A percentile compares a stretch with the other conserved stretches of the same genome.
These are phyloP conservation scores for Rhodotorula sp. DNA, from an alignment of 1,284 basidiomycete genomes.

Conservation along the genomic window DNA sequence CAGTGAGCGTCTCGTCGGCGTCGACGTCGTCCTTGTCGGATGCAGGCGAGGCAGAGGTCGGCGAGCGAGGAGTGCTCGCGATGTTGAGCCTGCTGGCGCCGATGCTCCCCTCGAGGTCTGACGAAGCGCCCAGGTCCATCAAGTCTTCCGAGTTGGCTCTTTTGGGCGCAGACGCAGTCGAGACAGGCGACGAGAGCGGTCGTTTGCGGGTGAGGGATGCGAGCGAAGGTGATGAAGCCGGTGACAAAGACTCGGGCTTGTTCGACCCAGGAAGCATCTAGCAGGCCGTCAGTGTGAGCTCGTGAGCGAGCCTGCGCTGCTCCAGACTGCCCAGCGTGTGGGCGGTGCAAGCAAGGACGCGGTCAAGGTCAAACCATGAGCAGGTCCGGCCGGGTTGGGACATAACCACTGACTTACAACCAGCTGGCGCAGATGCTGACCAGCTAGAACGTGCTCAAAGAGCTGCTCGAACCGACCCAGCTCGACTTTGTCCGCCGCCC, in stretches of 20 bases:
- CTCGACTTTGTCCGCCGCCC: background rate
- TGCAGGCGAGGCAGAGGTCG: background rate
- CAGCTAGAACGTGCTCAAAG: too few species aligned
- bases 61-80: slow-evolving; percentile 12
- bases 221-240: slow-evolving; percentile 1
- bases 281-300: too few species aligned
- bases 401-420: too few species aligned
- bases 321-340: too few species aligned
- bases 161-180: slow-evolving; percentile 13
- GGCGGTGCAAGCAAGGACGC: too few species aligned
- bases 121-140: slow-evolving; percentile 8
- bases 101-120: slow-evolving; percentile 36
- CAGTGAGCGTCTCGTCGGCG: background rate
- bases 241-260: background rate
- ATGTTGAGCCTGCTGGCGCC: slow-evolving; percentile 36
- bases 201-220: slow-evolving; percentile 19
- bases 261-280: too few species aligned
- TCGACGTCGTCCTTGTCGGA: background rate
- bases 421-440: too few species aligned
- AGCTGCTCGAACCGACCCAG: too few species aligned
- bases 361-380: too few species aligned
- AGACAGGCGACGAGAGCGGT: slow-evolving; percentile 13
- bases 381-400: too few species aligned
- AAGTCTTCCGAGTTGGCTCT: slow-evolving; percentile 34
- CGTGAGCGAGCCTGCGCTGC: too few species aligned